Conservation (phyloP, 805 yeast species). For the Candida xiaguanensis region DNA sequence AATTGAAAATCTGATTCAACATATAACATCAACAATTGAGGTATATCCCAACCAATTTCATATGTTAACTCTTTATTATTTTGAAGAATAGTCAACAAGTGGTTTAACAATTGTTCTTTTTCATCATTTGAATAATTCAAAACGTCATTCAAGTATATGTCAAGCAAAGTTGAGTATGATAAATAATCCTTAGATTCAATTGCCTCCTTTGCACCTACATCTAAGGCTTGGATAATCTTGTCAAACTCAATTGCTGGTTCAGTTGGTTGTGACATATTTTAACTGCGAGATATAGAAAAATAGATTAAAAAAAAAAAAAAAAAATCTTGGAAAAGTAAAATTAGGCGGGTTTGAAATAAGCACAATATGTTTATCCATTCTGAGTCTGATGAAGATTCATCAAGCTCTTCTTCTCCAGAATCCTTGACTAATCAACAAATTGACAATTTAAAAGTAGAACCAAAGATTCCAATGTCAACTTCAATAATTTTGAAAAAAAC, state of each 20-base stretch:
- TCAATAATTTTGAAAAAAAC: constrained; percentile 14
- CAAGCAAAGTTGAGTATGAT: constrained; percentile 70
- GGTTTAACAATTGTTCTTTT: constrained; percentile 44
- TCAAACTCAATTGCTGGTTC: constrained; percentile 24
- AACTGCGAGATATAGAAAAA: background rate
- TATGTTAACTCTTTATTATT: constrained; percentile 48
- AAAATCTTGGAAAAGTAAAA: background rate
- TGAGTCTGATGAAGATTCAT: constrained; percentile 9
- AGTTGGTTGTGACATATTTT: constrained; percentile 14
- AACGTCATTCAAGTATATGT: constrained; percentile 52
- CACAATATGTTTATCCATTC: constrained; percentile 5
- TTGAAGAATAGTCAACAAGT: constrained; percentile 41
- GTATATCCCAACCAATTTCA: constrained; percentile 92
- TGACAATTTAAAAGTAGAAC: constrained; percentile 4
- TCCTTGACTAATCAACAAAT: constrained; percentile 1
- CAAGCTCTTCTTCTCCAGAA: background rate
- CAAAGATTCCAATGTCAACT: constrained; percentile 17
- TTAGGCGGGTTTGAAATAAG: background rate
- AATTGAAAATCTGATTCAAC: constrained; percentile 37
- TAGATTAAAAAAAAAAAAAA: background rate
- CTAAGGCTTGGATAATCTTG: constrained; percentile 23
- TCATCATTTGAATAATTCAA: constrained; percentile 45
- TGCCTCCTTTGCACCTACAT: constrained; percentile 31
- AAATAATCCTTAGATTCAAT: constrained; percentile 55
- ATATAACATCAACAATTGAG: constrained; percentile 57